A percentile compares a stretch with the other conserved stretches of the same genome.
phyloP scores from a whole-genome alignment of 1,284 basidiomycete species.

The Puccinia horiana region DNA sequence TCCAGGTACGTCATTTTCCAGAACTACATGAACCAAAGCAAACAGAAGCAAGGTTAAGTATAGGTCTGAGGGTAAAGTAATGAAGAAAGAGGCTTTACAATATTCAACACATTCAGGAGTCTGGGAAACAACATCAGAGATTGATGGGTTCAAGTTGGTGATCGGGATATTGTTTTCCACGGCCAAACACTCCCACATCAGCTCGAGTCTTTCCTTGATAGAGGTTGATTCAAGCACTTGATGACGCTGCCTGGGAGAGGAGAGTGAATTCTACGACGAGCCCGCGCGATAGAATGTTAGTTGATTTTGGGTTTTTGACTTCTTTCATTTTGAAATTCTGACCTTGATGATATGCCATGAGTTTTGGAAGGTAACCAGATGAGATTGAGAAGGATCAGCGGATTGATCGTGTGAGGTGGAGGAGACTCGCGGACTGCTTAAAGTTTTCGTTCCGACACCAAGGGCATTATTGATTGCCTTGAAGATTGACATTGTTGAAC shows the following conservation, averaged over 20 bases:
- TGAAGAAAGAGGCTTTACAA: slow-evolving; percentile 25
- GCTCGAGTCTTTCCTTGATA: slow-evolving; percentile 42
- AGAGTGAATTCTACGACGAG: slow-evolving; percentile 26
- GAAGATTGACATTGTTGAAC: slow-evolving; percentile 20
- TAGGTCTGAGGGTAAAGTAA: background rate
- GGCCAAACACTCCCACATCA: slow-evolving; percentile 39
- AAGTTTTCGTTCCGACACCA: background rate
- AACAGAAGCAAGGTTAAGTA: background rate
- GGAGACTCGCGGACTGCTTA: background rate
- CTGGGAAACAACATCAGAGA: background rate
- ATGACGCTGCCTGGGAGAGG: slow-evolving; percentile 37
- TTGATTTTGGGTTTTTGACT: background rate
- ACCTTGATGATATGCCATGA: slow-evolving; percentile 45
- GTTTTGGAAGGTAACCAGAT: slow-evolving; percentile 32
- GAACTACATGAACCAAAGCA: slow-evolving; percentile 40
- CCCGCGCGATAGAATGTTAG: background rate
- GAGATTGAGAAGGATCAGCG: background rate
- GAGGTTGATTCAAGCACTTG: slow-evolving; percentile 32
- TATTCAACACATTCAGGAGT: slow-evolving; percentile 47
- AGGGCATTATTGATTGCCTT: slow-evolving; percentile 32
- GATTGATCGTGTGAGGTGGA: background rate
- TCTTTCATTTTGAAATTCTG: background rate
- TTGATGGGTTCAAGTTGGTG: slow-evolving; percentile 5
- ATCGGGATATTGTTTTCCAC: slow-evolving; percentile 19
- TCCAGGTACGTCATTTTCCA: slow-evolving; percentile 54